Percentiles rank a stretch among this genome's conserved stretches.
These are phyloP conservation scores for Capronia coronata DNA, from an alignment of 2,329 filamentous ascomycete genomes.

Conservation along the genomic window DNA sequence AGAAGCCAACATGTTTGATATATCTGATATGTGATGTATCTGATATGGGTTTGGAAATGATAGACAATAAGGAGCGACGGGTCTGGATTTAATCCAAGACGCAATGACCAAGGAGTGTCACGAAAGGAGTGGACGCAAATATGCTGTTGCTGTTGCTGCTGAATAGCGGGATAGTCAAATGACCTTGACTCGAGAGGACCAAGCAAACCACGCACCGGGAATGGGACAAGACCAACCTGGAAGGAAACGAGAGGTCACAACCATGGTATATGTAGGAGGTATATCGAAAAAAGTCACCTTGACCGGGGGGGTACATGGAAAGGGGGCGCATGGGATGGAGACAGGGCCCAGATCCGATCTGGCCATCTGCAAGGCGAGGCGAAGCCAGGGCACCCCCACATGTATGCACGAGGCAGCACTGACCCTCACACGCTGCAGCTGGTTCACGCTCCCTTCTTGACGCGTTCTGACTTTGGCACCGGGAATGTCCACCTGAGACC, in stretches of 20 bases:
- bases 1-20: constrained; percentile 26
- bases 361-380: neutral
- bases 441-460: neutral
- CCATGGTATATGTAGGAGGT: neutral
- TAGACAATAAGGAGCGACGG: constrained; percentile 6
- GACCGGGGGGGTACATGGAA: neutral
- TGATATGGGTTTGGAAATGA: no score
- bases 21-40: no score
- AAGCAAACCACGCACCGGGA: neutral
- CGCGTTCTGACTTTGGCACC: neutral
- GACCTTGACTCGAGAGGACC: neutral
- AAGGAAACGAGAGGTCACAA: neutral
- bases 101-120: neutral
- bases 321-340: constrained; percentile 3
- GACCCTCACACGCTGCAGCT: no score
- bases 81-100: neutral
- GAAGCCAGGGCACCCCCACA: neutral
- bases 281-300: neutral
- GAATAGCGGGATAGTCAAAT: neutral
- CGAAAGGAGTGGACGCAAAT: constrained; percentile 21
- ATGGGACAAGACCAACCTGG: neutral
- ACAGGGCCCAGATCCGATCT: constrained; percentile 8
- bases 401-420: neutral
- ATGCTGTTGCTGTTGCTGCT: constrained; percentile 1
- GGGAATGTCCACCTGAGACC: neutral